phyloP scores from a whole-genome alignment of 805 yeast genomes.

The Tanozyma kutaoensis region DNA sequence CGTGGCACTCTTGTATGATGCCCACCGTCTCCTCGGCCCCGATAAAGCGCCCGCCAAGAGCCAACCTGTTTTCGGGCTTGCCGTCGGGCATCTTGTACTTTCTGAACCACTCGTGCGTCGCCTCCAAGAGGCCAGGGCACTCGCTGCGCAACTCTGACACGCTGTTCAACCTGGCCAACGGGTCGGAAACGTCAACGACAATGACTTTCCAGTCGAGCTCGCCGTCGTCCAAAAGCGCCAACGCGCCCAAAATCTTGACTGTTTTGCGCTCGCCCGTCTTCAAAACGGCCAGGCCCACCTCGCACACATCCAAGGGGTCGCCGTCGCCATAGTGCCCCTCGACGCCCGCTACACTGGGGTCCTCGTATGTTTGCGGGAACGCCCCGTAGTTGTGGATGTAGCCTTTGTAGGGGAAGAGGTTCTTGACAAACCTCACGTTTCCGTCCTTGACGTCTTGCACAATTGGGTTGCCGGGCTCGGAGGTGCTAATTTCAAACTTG shows the following conservation, averaged over 20 bases:
- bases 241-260: slow-evolving; percentile 86
- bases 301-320: slow-evolving; percentile 92
- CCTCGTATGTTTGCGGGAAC: slow-evolving; percentile 91
- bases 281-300: slow-evolving; percentile 62
- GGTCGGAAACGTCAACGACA: slow-evolving; percentile 73
- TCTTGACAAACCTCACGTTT: slow-evolving; percentile 87
- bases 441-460: slow-evolving; percentile 97
- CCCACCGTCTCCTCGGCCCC: slow-evolving; percentile 78
- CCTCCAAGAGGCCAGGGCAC: slow-evolving; percentile 86
- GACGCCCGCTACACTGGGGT: slow-evolving; percentile 45
- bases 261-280: slow-evolving; percentile 66
- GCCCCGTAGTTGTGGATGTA: slow-evolving; percentile 98
- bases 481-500: slow-evolving; percentile 88
- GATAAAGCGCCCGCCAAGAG: slow-evolving; percentile 90
- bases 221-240: slow-evolving; percentile 91
- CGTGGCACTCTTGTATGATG: slow-evolving; percentile 67
- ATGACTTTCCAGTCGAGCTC: slow-evolving; percentile 89
- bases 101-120: slow-evolving; percentile 97
- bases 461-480: slow-evolving; percentile 77
- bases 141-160: slow-evolving; percentile 82
- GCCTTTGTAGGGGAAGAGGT: slow-evolving; percentile 98
- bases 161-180: slow-evolving; percentile 76
- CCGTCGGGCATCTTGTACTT: slow-evolving; percentile 98
- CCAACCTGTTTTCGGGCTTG: slow-evolving; percentile 91
- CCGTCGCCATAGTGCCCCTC: slow-evolving; percentile 61